Percentiles rank a stretch among this genome's conserved stretches.
phyloP scores from a whole-genome alignment of 139 green algal genomes.

The Zygnema circumcarinatum region DNA sequence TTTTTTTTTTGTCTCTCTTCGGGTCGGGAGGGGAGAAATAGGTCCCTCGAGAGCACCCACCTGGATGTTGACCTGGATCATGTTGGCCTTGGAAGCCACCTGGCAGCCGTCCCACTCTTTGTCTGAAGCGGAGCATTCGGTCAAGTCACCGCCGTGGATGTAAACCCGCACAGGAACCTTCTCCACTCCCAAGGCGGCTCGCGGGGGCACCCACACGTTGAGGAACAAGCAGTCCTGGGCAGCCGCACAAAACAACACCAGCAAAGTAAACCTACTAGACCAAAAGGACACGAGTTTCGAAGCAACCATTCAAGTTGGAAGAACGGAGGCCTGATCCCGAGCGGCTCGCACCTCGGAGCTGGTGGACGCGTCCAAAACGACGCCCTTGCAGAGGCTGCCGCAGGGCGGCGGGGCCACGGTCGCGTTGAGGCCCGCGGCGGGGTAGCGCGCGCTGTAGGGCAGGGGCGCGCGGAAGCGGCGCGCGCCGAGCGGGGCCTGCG shows the following conservation, averaged over 20 bases:
- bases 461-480: neutral
- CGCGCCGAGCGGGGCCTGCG: neutral
- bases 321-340: too few species aligned
- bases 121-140: slow-evolving; percentile 8
- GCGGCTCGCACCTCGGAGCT: neutral
- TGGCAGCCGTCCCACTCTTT: slow-evolving; percentile 8
- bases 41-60: neutral
- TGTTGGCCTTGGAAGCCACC: slow-evolving; percentile 9
- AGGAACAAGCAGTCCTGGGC: too few species aligned
- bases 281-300: too few species aligned
- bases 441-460: neutral
- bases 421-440: neutral
- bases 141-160: slow-evolving; percentile 12
- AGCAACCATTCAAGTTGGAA: too few species aligned
- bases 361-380: neutral
- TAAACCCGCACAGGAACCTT: neutral
- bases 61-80: neutral
- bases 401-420: neutral
- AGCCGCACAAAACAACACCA: too few species aligned
- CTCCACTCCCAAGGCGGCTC: neutral
- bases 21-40: too few species aligned
- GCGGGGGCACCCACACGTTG: slow-evolving; percentile 2
- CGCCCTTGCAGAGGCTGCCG: neutral
- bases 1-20: too few species aligned
- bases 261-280: too few species aligned